Evolutionary conservation across 2,329 filamentous ascomycete species (phyloP).

Genomic region (Aspergillus sp.): DNA sequence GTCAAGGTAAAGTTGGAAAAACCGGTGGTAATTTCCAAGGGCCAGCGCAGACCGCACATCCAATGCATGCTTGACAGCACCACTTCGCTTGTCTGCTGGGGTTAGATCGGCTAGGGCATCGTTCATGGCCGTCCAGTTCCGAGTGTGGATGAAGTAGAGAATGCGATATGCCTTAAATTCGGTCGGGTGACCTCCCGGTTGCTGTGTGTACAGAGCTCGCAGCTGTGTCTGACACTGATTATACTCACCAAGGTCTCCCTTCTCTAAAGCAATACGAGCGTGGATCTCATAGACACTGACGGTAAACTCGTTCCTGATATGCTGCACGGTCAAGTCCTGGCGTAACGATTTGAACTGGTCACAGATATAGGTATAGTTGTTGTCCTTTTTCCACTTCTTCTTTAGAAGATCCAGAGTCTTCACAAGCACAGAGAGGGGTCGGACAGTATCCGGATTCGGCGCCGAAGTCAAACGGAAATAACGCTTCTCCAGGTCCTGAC

Average conservation of each 20-base stretch:
- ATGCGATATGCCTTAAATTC: constrained; percentile 99
- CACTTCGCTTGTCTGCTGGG: constrained; percentile 85
- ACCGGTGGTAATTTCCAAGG: constrained; percentile 93
- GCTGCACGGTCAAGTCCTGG: constrained; percentile 96
- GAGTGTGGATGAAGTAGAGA: constrained; percentile 98
- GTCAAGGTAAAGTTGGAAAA: constrained; percentile 93
- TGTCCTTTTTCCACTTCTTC: constrained; percentile 90
- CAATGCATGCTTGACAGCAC: constrained; percentile 84
- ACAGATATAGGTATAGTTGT: constrained; percentile 96
- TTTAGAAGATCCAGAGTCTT: constrained; percentile 86
- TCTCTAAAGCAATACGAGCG: constrained; percentile 94
- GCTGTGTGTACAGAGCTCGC: constrained; percentile 83
- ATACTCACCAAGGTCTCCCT: constrained; percentile 99
- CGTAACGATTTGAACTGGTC: constrained; percentile 99
- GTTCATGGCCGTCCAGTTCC: constrained; percentile 97
- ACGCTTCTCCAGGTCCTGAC: constrained; percentile 81
- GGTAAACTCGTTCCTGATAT: constrained; percentile 94
- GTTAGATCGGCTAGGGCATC: constrained; percentile 99
- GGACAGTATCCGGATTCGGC: constrained; percentile 83
- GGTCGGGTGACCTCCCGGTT: constrained; percentile 82
- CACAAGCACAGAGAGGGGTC: constrained; percentile 75
- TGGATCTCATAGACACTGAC: constrained; percentile 97
- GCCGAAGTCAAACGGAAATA: constrained; percentile 92
- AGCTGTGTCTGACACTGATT: constrained; percentile 99
- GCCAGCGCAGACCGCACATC: constrained; percentile 88